Conservation (phyloP, 2,329 filamentous ascomycete species). For the Colletotrichum sidae region DNA sequence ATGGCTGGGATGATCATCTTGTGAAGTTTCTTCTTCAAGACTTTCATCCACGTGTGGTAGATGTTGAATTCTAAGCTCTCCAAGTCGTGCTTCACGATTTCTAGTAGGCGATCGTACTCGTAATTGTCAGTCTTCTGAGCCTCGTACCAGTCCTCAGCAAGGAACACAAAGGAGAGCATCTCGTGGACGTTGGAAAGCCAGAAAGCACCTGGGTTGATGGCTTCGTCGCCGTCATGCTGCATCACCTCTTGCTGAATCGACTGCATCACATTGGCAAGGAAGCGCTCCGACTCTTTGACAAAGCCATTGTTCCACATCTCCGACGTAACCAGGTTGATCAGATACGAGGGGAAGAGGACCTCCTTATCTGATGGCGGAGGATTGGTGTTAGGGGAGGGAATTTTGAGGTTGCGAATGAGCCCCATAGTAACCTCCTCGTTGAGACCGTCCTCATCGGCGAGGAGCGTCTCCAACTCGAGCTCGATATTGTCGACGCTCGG, state of each 20-base stretch:
- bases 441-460: constrained; percentile 94
- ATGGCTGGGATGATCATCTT: constrained; percentile 99
- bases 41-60: constrained; percentile 99
- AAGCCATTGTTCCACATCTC: constrained; percentile 99
- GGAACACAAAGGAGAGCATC: constrained; percentile 99
- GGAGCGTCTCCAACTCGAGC: constrained; percentile 90
- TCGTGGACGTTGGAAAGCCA: constrained; percentile 99
- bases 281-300: constrained; percentile 98
- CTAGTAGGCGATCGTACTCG: constrained; percentile 95
- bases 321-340: constrained; percentile 98
- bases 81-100: constrained; percentile 99
- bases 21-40: constrained; percentile 97
- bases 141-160: constrained; percentile 99
- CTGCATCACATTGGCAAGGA: constrained; percentile 99
- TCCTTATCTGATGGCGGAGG: constrained; percentile 97
- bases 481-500: constrained; percentile 91
- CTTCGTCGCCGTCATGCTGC: constrained; percentile 97
- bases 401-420: constrained; percentile 95
- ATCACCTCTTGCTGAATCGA: constrained; percentile 99
- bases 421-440: constrained; percentile 98
- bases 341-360: constrained; percentile 96
- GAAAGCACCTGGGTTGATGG: constrained; percentile 96
- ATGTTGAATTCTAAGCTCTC: constrained; percentile 99
- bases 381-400: constrained; percentile 86
- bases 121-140: constrained; percentile 99